Evolutionary conservation across 2,329 filamentous ascomycete species (phyloP), one percentile per base, ranked within the genome.

Genomic region (Sarocladium kiliense): DNA sequence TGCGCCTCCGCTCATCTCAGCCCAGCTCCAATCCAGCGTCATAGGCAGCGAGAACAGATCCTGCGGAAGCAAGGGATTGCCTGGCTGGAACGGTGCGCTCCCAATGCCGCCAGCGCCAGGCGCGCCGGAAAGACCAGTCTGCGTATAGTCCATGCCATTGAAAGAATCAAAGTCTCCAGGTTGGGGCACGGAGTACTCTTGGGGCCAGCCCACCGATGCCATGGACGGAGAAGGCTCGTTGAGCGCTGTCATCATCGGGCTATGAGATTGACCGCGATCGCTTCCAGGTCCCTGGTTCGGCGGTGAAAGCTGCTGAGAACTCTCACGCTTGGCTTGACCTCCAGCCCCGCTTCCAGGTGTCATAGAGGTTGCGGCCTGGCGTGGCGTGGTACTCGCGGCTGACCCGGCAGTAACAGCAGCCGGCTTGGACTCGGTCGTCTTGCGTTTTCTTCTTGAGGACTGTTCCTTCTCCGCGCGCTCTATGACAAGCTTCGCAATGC

Each of bases 11-110:
- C 80, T 85, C 77, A 86, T 84, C 68, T 86, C 83, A 1, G 82
- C 82, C 81, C 82, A 86, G 65, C 82, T 91, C 91, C 92, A 97
- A 67, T 97, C 93, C 21, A 97, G 79, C 2, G 90, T 95, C 86
- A 96, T 96, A 1, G 93, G 92, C 82, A 97, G 86, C 68, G 93
- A 88, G 85, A 94, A 99, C 25, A 97, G 72, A 71, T 97, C 94
- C 63, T 93, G 91, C 3, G 94, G 93, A 21, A 97, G 84, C 64
- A 96, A 87, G 0, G 92, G 92, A 61, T 95, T 89, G n/a, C 66
- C 65, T 6, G 64, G 59, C 12, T 51, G 47, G 47, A 51, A 51
- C 14, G 47, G 47, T 16, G 30, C 30, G 18, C 44, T 47, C 16
- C 57, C 57, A 42, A 65, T 58, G 12, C 47, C 47, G 11, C 32